Percentiles rank a stretch among this genome's conserved stretches.
Evolutionary conservation across 441 rosid species (phyloP).

Genomic region (Populus hybrid): DNA sequence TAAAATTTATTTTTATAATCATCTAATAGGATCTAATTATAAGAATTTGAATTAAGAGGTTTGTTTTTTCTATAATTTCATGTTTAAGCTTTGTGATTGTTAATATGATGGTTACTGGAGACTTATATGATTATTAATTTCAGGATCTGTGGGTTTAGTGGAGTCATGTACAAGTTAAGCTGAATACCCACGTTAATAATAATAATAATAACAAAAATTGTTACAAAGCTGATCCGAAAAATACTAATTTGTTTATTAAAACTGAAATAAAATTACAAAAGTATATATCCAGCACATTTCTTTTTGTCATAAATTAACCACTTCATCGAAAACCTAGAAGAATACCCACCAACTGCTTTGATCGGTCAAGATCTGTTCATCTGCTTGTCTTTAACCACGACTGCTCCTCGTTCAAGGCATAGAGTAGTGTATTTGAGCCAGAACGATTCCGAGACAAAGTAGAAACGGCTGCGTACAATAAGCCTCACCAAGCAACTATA

Average conservation of each 20-base stretch:
- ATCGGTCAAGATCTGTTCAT: neutral
- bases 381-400: neutral
- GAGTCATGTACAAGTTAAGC: accelerated
- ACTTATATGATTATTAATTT: too few species aligned
- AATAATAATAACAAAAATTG: too few species aligned
- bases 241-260: too few species aligned
- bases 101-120: too few species aligned
- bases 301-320: too few species aligned
- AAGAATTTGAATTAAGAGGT: too few species aligned
- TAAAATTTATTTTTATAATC: too few species aligned
- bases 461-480: neutral
- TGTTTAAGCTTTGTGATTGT: accelerated
- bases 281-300: neutral
- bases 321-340: neutral
- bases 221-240: too few species aligned
- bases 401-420: neutral
- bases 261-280: neutral
- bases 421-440: neutral
- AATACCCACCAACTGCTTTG: neutral
- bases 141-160: accelerated
- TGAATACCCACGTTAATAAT: too few species aligned
- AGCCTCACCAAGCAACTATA: neutral
- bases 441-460: neutral
- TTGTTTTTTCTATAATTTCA: too few species aligned
- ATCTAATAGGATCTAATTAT: accelerated